Conservation (phyloP, 1,284 basidiomycete genomes). For the Pyrrhoderma noxium region DNA sequence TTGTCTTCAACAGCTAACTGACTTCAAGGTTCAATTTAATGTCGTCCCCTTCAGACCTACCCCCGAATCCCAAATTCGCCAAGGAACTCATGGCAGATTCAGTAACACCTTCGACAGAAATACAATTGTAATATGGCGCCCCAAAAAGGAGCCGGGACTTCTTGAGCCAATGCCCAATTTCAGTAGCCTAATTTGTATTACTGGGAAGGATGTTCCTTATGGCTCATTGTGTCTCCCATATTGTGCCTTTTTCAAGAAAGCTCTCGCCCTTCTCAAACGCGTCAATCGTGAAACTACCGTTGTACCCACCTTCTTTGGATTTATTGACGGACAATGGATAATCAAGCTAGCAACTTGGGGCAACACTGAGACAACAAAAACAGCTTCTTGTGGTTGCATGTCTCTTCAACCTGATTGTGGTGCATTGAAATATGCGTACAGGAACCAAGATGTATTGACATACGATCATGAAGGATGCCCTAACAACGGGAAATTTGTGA, state of each 20-base stretch:
- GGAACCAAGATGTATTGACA: conserved; percentile 17
- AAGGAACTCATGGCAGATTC: conserved; percentile 9
- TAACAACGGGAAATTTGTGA: conserved; percentile 6
- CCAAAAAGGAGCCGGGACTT: too few relatives aligned
- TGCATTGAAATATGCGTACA: conserved; percentile 18
- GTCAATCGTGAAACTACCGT: conserved; percentile 29
- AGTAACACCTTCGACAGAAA: conserved; percentile 12
- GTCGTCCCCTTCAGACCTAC: conserved; percentile 12
- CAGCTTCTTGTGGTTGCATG: conserved; percentile 21
- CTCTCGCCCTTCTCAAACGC: conserved; percentile 25
- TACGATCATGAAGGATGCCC: conserved; percentile 17
- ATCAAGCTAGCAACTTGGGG: conserved; percentile 27
- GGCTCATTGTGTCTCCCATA: conserved; percentile 27
- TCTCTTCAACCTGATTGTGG: conserved; percentile 13
- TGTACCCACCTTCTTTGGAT: conserved; percentile 25
- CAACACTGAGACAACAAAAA: conserved; percentile 23
- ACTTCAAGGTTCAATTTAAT: conserved; percentile 25
- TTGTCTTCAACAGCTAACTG: conserved; percentile 4
- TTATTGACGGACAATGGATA: conserved; percentile 24
- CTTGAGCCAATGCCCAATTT: conserved; percentile 19
- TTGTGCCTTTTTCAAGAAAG: conserved; percentile 26
- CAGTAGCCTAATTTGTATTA: conserved; percentile 24
- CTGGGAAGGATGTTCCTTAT: conserved; percentile 21
- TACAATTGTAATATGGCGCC: conserved; percentile 26
- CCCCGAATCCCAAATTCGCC: background rate